Percentiles rank a stretch among this genome's conserved stretches.
phyloP scores from a whole-genome alignment of 2,329 filamentous ascomycete species.

The Exophiala sideris region DNA sequence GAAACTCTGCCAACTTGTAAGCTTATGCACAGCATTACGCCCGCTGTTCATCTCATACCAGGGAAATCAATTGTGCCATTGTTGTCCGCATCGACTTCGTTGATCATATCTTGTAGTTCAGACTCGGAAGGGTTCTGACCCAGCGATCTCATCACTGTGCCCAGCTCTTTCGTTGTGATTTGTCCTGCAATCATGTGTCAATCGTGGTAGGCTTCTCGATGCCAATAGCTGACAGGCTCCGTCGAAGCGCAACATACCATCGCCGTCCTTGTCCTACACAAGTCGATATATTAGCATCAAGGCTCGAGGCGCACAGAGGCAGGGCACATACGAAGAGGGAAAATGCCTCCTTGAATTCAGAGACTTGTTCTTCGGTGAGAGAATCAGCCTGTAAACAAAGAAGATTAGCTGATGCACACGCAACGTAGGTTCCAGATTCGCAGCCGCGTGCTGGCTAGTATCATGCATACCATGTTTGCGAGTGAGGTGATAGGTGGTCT shows the following conservation, averaged over 20 bases:
- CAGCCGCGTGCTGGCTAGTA: constrained; percentile 4
- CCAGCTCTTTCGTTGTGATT: constrained; percentile 88
- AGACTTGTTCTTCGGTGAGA: constrained; percentile 99
- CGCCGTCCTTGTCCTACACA: constrained; percentile 78
- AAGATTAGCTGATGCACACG: constrained; percentile 10
- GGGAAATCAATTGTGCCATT: constrained; percentile 91
- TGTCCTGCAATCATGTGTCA: constrained; percentile 57
- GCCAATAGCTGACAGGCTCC: not conserved
- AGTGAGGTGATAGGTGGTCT: not conserved
- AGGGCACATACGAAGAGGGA: constrained; percentile 88
- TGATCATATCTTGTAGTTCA: constrained; percentile 90
- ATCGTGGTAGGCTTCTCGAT: not conserved
- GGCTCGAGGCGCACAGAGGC: not conserved
- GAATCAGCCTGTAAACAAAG: constrained; percentile 72
- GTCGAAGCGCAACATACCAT: constrained; percentile 62
- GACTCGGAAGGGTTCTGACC: constrained; percentile 88
- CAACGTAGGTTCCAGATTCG: constrained; percentile 14
- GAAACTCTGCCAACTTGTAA: constrained; percentile 62
- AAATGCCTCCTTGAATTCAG: constrained; percentile 99
- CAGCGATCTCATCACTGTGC: constrained; percentile 85
- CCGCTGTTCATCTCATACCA: constrained; percentile 54
- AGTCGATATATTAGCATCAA: constrained; percentile 26
- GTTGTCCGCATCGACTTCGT: constrained; percentile 89
- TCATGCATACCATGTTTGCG: constrained; percentile 17
- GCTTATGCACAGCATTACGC: not conserved